Conservation (phyloP, 176 grass and related monocot genomes). For the Cenchrus americanus region DNA sequence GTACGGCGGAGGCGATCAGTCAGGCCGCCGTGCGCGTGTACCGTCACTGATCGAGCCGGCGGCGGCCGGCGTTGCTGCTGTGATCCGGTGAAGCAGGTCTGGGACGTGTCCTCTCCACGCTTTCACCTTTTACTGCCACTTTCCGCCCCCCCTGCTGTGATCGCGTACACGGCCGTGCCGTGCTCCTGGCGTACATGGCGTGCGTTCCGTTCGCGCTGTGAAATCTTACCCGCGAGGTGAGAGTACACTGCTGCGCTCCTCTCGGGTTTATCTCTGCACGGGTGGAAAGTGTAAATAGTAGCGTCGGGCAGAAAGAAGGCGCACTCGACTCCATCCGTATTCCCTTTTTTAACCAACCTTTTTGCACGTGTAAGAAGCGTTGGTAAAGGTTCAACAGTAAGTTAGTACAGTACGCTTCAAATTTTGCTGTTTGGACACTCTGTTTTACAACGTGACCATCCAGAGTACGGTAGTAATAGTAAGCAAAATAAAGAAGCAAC, state of each 20-base stretch:
- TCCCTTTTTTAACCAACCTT: too few relatives aligned
- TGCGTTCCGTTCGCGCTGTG: background rate
- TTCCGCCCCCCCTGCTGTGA: background rate
- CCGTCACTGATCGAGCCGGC: background rate
- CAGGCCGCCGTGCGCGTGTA: background rate
- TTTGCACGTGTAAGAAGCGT: too few relatives aligned
- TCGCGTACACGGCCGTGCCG: background rate
- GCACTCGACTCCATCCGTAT: too few relatives aligned
- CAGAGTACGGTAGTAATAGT: too few relatives aligned
- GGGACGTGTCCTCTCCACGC: background rate
- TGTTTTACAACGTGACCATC: too few relatives aligned
- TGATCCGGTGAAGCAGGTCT: background rate
- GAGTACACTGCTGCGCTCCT: background rate
- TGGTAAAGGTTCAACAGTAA: too few relatives aligned
- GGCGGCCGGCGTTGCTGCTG: background rate
- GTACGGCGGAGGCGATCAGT: conserved; percentile 1
- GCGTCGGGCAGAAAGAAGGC: too few relatives aligned
- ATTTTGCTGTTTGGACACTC: too few relatives aligned
- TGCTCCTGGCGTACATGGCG: background rate
- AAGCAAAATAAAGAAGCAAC: too few relatives aligned
- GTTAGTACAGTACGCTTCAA: too few relatives aligned
- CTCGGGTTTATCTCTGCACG: too few relatives aligned
- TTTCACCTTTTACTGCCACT: conserved; percentile 11
- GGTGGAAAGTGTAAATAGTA: too few relatives aligned
- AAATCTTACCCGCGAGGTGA: background rate